A percentile compares a stretch with the other conserved stretches of the same genome.
Evolutionary conservation across 495 filamentous ascomycete species (phyloP).

Genomic region (Hyaloscypha finlandica): DNA sequence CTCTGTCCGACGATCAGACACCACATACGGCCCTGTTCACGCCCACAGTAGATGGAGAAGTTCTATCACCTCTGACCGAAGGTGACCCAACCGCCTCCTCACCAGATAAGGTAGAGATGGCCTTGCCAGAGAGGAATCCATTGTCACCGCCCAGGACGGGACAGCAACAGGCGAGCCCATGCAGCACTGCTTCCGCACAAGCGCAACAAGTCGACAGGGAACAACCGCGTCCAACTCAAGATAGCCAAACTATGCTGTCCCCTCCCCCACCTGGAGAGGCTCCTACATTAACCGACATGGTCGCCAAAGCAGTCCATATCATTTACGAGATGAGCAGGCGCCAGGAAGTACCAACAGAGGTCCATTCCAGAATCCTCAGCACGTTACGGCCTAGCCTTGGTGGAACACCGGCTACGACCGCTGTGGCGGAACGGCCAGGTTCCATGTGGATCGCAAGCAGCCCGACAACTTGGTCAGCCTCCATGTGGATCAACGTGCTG

Average conservation of each 20-base stretch:
- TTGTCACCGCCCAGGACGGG: background rate
- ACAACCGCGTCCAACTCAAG: conserved; percentile 6
- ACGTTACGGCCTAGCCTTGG: conserved; percentile 5
- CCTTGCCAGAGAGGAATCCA: background rate
- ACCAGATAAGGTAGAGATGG: conserved; percentile 10
- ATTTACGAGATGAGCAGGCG: conserved; percentile 1
- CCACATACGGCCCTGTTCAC: conserved; percentile 5
- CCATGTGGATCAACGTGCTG: conserved; percentile 19
- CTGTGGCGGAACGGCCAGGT: background rate
- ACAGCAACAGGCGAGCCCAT: background rate
- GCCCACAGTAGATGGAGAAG: conserved; percentile 4
- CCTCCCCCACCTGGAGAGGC: background rate
- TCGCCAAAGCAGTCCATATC: conserved; percentile 6
- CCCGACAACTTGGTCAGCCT: conserved; percentile 13
- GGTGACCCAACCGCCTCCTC: background rate
- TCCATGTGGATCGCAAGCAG: conserved; percentile 8
- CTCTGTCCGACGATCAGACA: conserved; percentile 1
- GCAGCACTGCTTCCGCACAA: conserved; percentile 1
- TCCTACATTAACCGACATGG: background rate
- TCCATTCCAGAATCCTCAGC: conserved; percentile 8
- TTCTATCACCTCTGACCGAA: conserved; percentile 11
- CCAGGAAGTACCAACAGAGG: conserved; percentile 2
- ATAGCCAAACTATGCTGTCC: conserved; percentile 8
- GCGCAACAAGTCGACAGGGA: conserved; percentile 4
- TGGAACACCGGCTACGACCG: background rate